Evolutionary conservation across 495 filamentous ascomycete species (phyloP).

Genomic region (Neurospora sp.): DNA sequence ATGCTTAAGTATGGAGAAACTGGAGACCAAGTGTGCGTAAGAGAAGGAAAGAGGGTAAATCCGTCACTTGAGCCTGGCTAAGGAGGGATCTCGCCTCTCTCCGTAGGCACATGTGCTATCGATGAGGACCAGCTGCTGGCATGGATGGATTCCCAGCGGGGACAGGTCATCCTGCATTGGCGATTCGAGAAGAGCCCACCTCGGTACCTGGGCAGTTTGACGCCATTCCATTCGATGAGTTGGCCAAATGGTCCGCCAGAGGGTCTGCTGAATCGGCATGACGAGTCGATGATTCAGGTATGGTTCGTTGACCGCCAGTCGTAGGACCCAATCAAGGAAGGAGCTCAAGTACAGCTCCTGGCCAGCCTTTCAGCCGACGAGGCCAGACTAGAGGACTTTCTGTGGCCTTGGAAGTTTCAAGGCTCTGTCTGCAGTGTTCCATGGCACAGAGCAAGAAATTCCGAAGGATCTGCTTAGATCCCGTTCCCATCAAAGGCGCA

Average conservation of each 20-base stretch:
- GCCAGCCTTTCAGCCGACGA: constrained; percentile 1
- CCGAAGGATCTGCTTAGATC: neutral
- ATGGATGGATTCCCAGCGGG: neutral
- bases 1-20: neutral
- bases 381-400: neutral
- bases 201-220: constrained; percentile 1
- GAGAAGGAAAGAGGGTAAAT: neutral
- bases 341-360: neutral
- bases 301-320: constrained; percentile 8
- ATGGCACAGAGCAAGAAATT: neutral
- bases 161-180: constrained; percentile 5
- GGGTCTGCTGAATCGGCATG: neutral
- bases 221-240: neutral
- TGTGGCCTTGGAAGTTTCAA: neutral
- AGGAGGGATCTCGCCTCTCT: neutral
- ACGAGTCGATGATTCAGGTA: neutral
- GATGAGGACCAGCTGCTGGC: neutral
- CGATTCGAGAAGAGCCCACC: neutral
- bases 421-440: neutral
- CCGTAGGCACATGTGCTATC: neutral
- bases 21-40: neutral
- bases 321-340: neutral
- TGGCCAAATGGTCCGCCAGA: constrained; percentile 4
- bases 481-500: neutral
- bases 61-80: neutral